A percentile compares a stretch with the other conserved stretches of the same genome.
phyloP scores from a whole-genome alignment of 2,329 filamentous ascomycete species.

The Verticillium alfalfae region DNA sequence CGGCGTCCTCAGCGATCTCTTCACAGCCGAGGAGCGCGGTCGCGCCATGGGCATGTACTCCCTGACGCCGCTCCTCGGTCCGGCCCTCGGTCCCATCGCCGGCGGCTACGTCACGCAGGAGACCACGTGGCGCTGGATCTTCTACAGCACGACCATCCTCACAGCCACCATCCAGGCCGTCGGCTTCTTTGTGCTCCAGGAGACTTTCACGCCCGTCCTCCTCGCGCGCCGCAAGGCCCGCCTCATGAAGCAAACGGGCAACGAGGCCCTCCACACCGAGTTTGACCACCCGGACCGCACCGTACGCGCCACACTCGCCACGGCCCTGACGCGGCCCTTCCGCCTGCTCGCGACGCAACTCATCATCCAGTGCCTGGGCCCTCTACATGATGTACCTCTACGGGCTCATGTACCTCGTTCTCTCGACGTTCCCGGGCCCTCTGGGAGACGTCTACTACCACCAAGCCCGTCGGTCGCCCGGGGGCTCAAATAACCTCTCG shows the following conservation, averaged over 20 bases:
- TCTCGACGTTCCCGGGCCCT: constrained; percentile 41
- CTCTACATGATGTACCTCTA: constrained; percentile 42
- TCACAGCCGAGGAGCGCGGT: constrained; percentile 34
- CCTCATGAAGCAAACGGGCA: constrained; percentile 55
- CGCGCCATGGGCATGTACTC: constrained; percentile 28
- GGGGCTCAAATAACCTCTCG: constrained; percentile 46
- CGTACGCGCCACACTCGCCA: constrained; percentile 2
- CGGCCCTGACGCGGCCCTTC: constrained; percentile 33
- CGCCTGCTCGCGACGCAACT: constrained; percentile 40
- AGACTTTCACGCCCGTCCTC: constrained; percentile 60
- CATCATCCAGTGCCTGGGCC: constrained; percentile 38
- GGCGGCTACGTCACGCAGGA: constrained; percentile 60
- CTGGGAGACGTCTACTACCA: constrained; percentile 40
- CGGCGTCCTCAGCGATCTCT: constrained; percentile 34
- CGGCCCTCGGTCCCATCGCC: constrained; percentile 61
- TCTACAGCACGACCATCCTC: constrained; percentile 60
- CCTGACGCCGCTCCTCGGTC: constrained; percentile 47
- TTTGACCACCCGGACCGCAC: constrained; percentile 38
- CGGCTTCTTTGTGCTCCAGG: constrained; percentile 55
- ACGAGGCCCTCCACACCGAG: constrained; percentile 39
- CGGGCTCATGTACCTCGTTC: constrained; percentile 44
- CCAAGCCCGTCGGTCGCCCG: constrained; percentile 32
- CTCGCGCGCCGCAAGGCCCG: constrained; percentile 50
- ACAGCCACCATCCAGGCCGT: constrained; percentile 55
- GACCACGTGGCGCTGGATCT: constrained; percentile 68